phyloP scores from a whole-genome alignment of 2,329 filamentous ascomycete species.

The Trichoderma polysporum region DNA sequence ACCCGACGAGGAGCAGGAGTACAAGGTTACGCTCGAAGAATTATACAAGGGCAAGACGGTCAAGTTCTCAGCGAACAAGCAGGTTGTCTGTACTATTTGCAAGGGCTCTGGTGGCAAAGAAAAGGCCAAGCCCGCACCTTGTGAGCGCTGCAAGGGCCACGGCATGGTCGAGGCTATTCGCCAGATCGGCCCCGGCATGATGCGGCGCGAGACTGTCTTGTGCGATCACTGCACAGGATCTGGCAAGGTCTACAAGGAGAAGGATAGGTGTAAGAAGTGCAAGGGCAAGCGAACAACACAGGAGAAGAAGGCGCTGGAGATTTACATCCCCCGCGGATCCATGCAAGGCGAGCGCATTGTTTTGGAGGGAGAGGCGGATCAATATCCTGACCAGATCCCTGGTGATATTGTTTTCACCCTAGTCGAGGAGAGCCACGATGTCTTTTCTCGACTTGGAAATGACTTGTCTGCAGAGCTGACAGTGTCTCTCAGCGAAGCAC shows the following conservation, averaged over 20 bases:
- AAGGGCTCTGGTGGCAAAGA: constrained; percentile 90
- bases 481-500: constrained; percentile 77
- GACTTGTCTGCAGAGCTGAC: constrained; percentile 82
- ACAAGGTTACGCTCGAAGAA: constrained; percentile 89
- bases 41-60: constrained; percentile 98
- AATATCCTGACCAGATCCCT: constrained; percentile 82
- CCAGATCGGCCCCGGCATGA: constrained; percentile 81
- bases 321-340: constrained; percentile 89
- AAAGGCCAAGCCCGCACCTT: constrained; percentile 80
- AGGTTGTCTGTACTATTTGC: constrained; percentile 82
- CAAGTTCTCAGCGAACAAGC: constrained; percentile 93
- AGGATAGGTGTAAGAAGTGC: constrained; percentile 98
- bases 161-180: constrained; percentile 76
- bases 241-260: constrained; percentile 88
- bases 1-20: constrained; percentile 82
- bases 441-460: constrained; percentile 78
- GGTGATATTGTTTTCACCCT: constrained; percentile 93
- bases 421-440: constrained; percentile 75
- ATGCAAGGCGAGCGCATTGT: constrained; percentile 87
- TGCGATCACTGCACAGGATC: constrained; percentile 83
- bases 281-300: constrained; percentile 86
- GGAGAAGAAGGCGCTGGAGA: constrained; percentile 90
- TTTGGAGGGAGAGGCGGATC: constrained; percentile 90
- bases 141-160: constrained; percentile 78
- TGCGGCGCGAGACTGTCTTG: constrained; percentile 74